Percentiles rank a stretch among this genome's conserved stretches.
phyloP scores from a whole-genome alignment of 2,329 filamentous ascomycete genomes.

The Colletotrichum acutatum region DNA sequence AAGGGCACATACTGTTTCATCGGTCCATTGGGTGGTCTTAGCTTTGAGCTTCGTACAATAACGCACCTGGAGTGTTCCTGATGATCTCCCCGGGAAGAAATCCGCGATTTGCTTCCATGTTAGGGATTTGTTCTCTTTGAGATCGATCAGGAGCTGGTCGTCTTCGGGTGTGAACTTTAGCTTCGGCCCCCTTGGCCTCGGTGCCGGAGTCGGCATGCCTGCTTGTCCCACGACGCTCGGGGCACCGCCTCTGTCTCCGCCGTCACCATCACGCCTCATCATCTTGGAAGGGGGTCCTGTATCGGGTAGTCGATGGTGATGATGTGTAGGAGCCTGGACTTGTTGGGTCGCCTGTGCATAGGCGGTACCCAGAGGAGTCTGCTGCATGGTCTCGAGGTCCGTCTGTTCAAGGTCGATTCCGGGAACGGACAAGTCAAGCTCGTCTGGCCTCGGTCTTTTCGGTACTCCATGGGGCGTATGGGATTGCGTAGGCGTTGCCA shows the following conservation, averaged over 20 bases:
- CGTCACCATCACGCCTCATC: constrained; percentile 68
- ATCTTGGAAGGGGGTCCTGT: constrained; percentile 77
- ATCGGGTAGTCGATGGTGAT: constrained; percentile 84
- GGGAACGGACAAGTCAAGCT: constrained; percentile 66
- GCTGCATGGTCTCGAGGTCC: constrained; percentile 66
- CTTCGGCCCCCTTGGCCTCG: constrained; percentile 85
- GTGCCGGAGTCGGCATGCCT: constrained; percentile 87
- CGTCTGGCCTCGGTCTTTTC: constrained; percentile 68
- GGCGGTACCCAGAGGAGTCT: constrained; percentile 61
- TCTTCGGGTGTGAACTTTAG: constrained; percentile 95
- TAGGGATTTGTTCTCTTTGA: constrained; percentile 94
- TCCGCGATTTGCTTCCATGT: constrained; percentile 99
- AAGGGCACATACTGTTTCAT: constrained; percentile 80
- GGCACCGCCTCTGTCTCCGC: constrained; percentile 69
- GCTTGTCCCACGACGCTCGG: constrained; percentile 88
- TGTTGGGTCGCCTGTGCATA: constrained; percentile 60
- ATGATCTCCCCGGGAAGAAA: constrained; percentile 92
- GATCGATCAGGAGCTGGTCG: constrained; percentile 85
- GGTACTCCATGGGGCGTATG: constrained; percentile 44
- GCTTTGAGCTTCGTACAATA: constrained; percentile 97
- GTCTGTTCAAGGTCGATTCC: constrained; percentile 65
- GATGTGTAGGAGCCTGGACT: constrained; percentile 70
- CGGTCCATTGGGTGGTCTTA: constrained; percentile 92
- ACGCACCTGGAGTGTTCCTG: constrained; percentile 89
- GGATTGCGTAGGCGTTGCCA: constrained; percentile 53